Evolutionary conservation across 208 protist genomes (phyloP).

Genomic region (Entamoeba histolytica): DNA sequence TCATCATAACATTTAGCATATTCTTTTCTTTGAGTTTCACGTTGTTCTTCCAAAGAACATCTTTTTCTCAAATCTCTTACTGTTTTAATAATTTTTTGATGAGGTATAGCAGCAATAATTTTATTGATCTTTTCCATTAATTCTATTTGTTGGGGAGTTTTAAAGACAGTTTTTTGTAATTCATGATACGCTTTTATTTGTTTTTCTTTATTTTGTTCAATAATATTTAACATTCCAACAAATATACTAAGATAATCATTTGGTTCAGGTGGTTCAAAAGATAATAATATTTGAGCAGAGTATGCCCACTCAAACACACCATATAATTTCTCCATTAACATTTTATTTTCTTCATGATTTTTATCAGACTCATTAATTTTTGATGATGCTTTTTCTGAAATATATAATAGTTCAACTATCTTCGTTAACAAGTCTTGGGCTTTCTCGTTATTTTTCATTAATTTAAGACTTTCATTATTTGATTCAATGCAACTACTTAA

Average conservation of each 20-base stretch:
- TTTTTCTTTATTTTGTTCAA: not conserved
- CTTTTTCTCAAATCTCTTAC: not conserved
- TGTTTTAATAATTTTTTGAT: not conserved
- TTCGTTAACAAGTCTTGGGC: not conserved
- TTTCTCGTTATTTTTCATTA: not conserved
- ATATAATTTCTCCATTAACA: not conserved
- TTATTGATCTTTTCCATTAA: not conserved
- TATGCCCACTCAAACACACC: not conserved
- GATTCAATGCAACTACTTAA: not conserved
- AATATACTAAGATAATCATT: not conserved
- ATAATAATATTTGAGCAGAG: not conserved
- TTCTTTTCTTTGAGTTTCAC: not conserved
- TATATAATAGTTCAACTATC: not conserved
- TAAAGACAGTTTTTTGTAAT: not conserved
- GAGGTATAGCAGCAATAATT: not conserved
- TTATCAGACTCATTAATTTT: not conserved
- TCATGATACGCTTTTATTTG: not conserved
- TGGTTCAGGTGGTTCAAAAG: not conserved
- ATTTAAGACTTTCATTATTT: not conserved
- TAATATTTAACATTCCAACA: not conserved
- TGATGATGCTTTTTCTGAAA: not conserved
- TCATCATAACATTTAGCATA: not conserved
- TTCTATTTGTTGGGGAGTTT: not conserved
- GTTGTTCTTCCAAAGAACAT: not conserved
- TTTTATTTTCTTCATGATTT: not conserved